These are phyloP conservation scores for Anthracocystis panici-leucophaei DNA, from an alignment of 1,284 basidiomycete species.

Conservation along the genomic window DNA sequence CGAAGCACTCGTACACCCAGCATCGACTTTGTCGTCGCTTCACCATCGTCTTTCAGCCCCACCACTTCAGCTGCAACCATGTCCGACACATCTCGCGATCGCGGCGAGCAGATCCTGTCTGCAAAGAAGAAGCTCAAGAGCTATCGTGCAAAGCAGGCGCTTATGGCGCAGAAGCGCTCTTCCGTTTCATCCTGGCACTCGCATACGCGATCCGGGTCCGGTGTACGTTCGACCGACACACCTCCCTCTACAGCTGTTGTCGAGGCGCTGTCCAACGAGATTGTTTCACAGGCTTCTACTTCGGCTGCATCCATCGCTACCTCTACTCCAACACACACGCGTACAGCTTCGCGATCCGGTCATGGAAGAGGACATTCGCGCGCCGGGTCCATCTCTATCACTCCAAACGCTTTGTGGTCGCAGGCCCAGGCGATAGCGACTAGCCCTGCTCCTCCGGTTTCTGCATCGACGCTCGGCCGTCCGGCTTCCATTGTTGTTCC, in stretches of 20 bases:
- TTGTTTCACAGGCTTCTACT: slow-evolving; percentile 38
- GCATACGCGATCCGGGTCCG: slow-evolving; percentile 33
- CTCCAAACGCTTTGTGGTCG: slow-evolving; percentile 34
- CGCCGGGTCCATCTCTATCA: slow-evolving; percentile 57
- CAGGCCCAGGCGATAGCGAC: slow-evolving; percentile 26
- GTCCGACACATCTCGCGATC: slow-evolving; percentile 26
- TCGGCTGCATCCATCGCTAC: slow-evolving; percentile 14
- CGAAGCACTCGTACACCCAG: slow-evolving; percentile 10
- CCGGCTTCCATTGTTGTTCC: slow-evolving; percentile 25
- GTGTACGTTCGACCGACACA: slow-evolving; percentile 18
- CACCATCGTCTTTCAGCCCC: background rate
- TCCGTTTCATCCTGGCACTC: slow-evolving; percentile 33
- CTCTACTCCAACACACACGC: slow-evolving; percentile 17
- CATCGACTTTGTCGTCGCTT: slow-evolving; percentile 13
- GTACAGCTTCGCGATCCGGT: slow-evolving; percentile 43
- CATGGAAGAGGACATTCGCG: slow-evolving; percentile 60
- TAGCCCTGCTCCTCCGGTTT: slow-evolving; percentile 12
- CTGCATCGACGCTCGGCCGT: slow-evolving; percentile 14
- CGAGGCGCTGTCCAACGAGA: slow-evolving; percentile 33
- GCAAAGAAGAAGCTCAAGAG: slow-evolving; percentile 66
- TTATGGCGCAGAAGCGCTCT: slow-evolving; percentile 50
- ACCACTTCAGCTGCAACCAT: slow-evolving; percentile 8
- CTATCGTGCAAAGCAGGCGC: slow-evolving; percentile 63
- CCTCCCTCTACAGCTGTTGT: slow-evolving; percentile 16
- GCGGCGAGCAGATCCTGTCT: slow-evolving; percentile 58